phyloP scores from a whole-genome alignment of 257 asterid genomes.

The Solanum tarapatanum region DNA sequence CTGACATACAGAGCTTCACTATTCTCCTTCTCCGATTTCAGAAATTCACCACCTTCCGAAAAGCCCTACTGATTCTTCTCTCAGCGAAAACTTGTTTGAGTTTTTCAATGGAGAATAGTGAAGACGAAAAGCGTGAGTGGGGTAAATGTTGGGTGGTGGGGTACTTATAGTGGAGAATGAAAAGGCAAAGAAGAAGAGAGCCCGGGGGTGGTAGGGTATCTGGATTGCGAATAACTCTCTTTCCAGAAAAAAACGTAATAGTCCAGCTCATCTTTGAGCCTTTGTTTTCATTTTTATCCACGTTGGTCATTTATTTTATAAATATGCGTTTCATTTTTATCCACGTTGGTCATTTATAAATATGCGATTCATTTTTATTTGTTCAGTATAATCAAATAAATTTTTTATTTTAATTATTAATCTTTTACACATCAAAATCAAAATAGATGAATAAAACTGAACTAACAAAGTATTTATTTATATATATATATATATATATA shows the following conservation, averaged over 20 bases:
- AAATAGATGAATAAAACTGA: no score
- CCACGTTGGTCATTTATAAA: no score
- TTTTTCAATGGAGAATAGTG: neutral
- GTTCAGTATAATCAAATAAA: no score
- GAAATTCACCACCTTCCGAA: conserved; percentile 13
- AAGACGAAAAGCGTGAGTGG: neutral
- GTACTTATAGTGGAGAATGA: neutral
- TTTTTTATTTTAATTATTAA: no score
- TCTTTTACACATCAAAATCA: no score
- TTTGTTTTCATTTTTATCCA: neutral
- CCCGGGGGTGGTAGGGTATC: neutral
- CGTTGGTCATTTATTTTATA: neutral
- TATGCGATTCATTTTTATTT: no score
- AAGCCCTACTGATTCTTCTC: neutral
- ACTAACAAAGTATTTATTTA: no score
- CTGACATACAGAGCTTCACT: conserved; percentile 61
- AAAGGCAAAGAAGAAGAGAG: neutral
- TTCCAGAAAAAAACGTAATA: neutral
- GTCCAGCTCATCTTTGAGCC: neutral
- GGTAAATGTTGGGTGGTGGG: neutral
- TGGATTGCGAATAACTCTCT: neutral
- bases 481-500: no score
- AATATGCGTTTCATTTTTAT: no score
- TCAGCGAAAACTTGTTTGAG: neutral
- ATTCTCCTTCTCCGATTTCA: conserved; percentile 15